Base-by-base conservation (phyloP, 805 yeast species). In the Candida verbasci region DNA sequence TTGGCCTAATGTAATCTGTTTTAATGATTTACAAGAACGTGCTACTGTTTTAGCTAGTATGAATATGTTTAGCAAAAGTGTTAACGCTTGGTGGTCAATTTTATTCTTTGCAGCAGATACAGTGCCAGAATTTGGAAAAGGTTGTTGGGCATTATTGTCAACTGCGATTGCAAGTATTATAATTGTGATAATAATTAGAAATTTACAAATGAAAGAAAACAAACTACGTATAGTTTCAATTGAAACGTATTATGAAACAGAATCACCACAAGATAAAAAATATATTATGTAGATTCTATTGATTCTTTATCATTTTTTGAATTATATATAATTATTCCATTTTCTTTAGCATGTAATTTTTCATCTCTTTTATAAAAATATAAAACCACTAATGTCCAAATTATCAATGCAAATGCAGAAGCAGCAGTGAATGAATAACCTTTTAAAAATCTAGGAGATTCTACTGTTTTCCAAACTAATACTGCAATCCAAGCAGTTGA, bases 31-130 rank as follows among this genome's bases (percentile, higher is more conserved):
- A 17, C 78, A 80, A 58, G 82, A 76, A 47, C 65, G 85, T 48
- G 82, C 85, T 0, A 62, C 80, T 31, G 80, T 78, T 1, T 58
- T 80, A 33, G 85, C 81, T 0, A 75, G 80, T 0, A 77, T 78
- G 82, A 77, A 77, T 52, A 76, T 76, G 80, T 75, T 76, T 52
- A 70, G 78, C 20, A 71, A 74, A 46, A 78, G 80, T 2, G 76
- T 77, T 7, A 78, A 76, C 50, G 80, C 82, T 2, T 78, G 82
- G 82, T 77, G 82, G 80, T 65, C 76, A 1, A 41, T 78, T 12
- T 33, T 78, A 3, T 75, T 78, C 47, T 78, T 64, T 44, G 55
- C 68, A 17, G 80, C 82, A 1, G 55, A 67, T 4, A 64, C 68
- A 28, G 80, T 67, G 1, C 82, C 82, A 1, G 53, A 59, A 31